Percentiles rank a stretch among this genome's conserved stretches.
These are phyloP conservation scores for Cyclotella atomus DNA, from an alignment of 108 stramenopile genomes.

Conservation along the genomic window DNA sequence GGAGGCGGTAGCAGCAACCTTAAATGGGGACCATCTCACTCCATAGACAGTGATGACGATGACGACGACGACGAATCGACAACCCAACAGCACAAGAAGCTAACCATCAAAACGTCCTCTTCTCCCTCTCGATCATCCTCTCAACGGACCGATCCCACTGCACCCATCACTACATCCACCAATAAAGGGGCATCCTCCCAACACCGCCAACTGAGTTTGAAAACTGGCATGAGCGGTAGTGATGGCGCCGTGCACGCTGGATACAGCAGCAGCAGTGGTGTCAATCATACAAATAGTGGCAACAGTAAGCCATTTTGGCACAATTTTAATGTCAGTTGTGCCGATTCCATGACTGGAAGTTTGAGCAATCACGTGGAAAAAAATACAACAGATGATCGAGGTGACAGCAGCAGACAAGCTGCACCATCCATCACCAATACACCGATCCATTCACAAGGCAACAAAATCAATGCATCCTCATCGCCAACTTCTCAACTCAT, in stretches of 20 bases:
- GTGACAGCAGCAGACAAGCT: background rate
- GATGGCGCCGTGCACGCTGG: background rate
- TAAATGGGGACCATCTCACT: too few relatives aligned
- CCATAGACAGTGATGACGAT: too few relatives aligned
- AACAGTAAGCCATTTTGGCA: background rate
- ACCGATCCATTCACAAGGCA: background rate
- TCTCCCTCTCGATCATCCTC: too few relatives aligned
- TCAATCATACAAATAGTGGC: background rate
- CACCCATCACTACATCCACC: background rate
- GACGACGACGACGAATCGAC: too few relatives aligned
- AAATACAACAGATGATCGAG: background rate
- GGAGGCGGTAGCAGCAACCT: too few relatives aligned
- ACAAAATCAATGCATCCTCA: background rate
- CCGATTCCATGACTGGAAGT: background rate
- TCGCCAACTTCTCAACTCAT: background rate
- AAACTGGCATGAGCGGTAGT: background rate
- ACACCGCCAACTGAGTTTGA: background rate
- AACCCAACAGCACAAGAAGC: too few relatives aligned
- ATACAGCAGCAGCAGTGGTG: background rate
- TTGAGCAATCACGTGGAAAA: too few relatives aligned
- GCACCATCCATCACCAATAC: background rate
- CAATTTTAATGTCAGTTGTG: background rate
- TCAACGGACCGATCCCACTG: background rate
- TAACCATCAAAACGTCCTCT: too few relatives aligned
- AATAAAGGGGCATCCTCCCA: background rate